Conservation (phyloP, 192 early-diverging fungal genomes). For the Geosiphon pyriformis region DNA sequence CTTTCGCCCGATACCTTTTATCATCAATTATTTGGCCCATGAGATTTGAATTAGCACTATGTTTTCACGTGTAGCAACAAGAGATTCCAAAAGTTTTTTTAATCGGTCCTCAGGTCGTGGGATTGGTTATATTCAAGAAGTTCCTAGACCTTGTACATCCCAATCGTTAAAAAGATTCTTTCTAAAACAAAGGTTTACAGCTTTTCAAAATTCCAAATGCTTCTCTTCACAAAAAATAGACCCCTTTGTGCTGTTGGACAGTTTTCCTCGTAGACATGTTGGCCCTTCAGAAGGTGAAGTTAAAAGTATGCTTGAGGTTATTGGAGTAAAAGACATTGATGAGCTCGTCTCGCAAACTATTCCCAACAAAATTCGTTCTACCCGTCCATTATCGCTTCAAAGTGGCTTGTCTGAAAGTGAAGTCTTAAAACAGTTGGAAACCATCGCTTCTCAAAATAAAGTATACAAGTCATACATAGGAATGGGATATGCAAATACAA, state of each 20-base stretch:
- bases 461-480: conserved; percentile 90
- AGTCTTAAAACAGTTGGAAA: conserved; percentile 73
- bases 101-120: too few relatives aligned
- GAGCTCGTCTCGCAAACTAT: conserved; percentile 81
- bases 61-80: too few relatives aligned
- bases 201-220: background rate
- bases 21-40: too few relatives aligned
- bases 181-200: too few relatives aligned
- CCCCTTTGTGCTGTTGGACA: conserved; percentile 56
- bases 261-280: conserved; percentile 82
- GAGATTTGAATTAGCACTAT: too few relatives aligned
- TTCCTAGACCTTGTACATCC: too few relatives aligned
- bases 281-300: conserved; percentile 76
- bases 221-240: conserved; percentile 8
- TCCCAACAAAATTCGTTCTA: conserved; percentile 72
- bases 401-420: conserved; percentile 80
- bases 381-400: conserved; percentile 66
- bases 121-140: too few relatives aligned
- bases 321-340: conserved; percentile 77
- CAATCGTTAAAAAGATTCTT: too few relatives aligned
- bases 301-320: conserved; percentile 71
- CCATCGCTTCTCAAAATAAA: conserved; percentile 91
- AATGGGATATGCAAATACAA: conserved; percentile 88
- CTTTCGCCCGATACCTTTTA: too few relatives aligned
- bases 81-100: too few relatives aligned